These are phyloP conservation scores for Limtongia smithiae DNA, from an alignment of 805 yeast species.

Conservation along the genomic window DNA sequence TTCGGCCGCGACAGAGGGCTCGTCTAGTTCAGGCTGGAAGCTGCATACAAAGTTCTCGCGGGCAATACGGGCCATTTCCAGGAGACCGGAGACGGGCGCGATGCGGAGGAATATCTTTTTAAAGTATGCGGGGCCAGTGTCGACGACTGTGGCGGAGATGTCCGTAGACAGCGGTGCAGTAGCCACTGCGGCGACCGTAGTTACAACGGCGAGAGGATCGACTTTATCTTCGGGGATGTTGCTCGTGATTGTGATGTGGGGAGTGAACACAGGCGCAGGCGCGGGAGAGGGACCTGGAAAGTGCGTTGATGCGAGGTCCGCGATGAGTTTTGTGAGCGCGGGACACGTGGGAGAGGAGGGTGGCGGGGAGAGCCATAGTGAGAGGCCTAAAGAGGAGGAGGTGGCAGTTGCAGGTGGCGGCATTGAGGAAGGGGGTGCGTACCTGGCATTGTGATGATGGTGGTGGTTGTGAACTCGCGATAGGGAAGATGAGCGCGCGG, in stretches of 20 bases:
- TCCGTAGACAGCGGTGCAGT: conserved; percentile 30
- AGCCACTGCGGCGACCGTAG: conserved; percentile 59
- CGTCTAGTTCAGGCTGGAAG: conserved; percentile 28
- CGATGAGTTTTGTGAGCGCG: conserved; percentile 54
- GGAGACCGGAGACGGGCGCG: conserved; percentile 44
- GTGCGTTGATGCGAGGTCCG: conserved; percentile 61
- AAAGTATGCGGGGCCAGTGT: conserved; percentile 49
- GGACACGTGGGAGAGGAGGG: conserved; percentile 52
- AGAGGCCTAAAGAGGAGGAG: conserved; percentile 43
- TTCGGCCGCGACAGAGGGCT: conserved; percentile 40
- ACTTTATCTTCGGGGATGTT: conserved; percentile 46
- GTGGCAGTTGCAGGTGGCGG: background rate
- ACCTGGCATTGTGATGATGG: too few relatives aligned
- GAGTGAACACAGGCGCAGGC: conserved; percentile 59
- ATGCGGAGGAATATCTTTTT: conserved; percentile 54
- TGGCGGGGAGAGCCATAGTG: conserved; percentile 76
- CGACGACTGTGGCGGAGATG: conserved; percentile 43
- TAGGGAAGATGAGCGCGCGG: too few relatives aligned
- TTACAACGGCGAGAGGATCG: conserved; percentile 53
- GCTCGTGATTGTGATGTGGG: conserved; percentile 75
- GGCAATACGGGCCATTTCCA: conserved; percentile 47
- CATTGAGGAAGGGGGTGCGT: too few relatives aligned
- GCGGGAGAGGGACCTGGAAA: background rate
- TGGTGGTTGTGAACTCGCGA: too few relatives aligned
- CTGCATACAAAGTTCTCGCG: conserved; percentile 37